Evolutionary conservation across 164 flowering plant species (phyloP).

Genomic region (Vitis riparia): DNA sequence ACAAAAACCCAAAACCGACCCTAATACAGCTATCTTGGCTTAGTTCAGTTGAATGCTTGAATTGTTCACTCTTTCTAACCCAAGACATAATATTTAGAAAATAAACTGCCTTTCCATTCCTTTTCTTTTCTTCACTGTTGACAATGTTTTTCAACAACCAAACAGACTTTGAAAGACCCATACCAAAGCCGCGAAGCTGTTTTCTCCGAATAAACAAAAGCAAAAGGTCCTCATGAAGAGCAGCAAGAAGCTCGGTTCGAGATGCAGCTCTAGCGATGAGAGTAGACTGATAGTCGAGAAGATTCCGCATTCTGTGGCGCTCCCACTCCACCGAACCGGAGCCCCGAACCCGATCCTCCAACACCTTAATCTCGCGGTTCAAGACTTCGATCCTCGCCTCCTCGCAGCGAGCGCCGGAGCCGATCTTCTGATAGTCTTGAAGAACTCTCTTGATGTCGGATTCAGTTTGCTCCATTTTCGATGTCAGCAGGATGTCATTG

Average conservation of each 20-base stretch:
- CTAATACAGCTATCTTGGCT: no score
- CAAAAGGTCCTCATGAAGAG: conserved; percentile 29
- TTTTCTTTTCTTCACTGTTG: no score
- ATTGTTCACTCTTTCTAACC: no score
- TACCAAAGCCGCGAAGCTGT: conserved; percentile 26
- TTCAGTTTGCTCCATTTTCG: conserved; percentile 22
- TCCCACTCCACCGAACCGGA: conserved; percentile 15
- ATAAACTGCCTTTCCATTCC: no score
- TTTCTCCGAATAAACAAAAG: conserved; percentile 19
- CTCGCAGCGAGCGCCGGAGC: conserved; percentile 19
- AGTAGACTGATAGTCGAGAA: conserved; percentile 27
- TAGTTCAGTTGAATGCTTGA: no score
- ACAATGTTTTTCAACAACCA: no score
- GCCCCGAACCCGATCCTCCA: conserved; percentile 19
- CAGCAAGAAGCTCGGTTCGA: conserved; percentile 24
- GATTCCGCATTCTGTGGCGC: conserved; percentile 28
- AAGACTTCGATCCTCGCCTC: conserved; percentile 26
- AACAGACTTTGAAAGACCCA: no score
- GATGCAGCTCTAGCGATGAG: conserved; percentile 26
- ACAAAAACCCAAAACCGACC: no score
- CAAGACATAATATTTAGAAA: no score
- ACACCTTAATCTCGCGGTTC: conserved; percentile 19
- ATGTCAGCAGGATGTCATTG: no score
- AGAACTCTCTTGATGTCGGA: conserved; percentile 22
- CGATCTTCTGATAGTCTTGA: conserved; percentile 28